A percentile compares a stretch with the other conserved stretches of the same genome.
Conservation (phyloP, 331 rosid species). For the Stylosanthes scabra region DNA sequence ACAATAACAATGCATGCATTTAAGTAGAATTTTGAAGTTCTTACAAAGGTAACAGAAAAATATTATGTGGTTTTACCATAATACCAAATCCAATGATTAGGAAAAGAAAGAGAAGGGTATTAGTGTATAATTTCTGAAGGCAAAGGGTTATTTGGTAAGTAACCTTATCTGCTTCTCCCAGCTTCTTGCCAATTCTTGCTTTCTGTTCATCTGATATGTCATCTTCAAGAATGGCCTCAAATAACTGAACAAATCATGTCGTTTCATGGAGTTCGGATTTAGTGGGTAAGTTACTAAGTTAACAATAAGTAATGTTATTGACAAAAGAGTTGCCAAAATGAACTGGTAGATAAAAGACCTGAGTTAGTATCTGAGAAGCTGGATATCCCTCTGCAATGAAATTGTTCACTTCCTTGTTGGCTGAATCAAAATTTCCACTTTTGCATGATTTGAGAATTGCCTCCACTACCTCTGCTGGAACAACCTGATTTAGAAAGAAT, state of each 20-base stretch:
- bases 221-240: constrained; percentile 74
- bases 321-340: constrained; percentile 21
- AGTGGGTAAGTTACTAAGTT: not conserved
- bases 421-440: constrained; percentile 86
- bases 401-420: constrained; percentile 86
- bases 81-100: too few relatives aligned
- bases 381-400: constrained; percentile 96
- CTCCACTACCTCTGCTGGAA: constrained; percentile 67
- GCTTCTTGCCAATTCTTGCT: constrained; percentile 81
- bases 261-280: not conserved
- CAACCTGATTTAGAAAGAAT: constrained; percentile 54
- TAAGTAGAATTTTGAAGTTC: too few relatives aligned
- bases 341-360: constrained; percentile 53
- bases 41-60: not conserved
- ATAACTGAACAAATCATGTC: constrained; percentile 51
- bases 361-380: constrained; percentile 81
- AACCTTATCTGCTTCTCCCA: constrained; percentile 92
- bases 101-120: too few relatives aligned
- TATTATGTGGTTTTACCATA: not conserved
- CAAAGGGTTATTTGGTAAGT: not conserved
- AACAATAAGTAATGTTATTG: not conserved
- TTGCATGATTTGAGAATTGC: constrained; percentile 66
- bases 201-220: constrained; percentile 89
- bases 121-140: not conserved
- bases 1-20: too few relatives aligned